These are phyloP conservation scores for Purshia tridentata DNA, from an alignment of 306 rosid species.

Conservation along the genomic window DNA sequence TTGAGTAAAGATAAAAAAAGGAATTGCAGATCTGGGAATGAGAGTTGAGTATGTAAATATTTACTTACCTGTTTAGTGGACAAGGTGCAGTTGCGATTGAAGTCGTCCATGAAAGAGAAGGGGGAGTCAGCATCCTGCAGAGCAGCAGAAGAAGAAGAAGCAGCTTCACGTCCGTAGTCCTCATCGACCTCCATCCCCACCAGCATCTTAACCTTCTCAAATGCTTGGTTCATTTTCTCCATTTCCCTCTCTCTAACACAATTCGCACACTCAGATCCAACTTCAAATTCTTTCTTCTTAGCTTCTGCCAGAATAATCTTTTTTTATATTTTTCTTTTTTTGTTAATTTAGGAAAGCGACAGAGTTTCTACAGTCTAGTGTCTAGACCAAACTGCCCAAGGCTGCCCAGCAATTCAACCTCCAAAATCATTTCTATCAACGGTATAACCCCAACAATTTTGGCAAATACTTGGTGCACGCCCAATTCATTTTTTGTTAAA, in stretches of 20 bases:
- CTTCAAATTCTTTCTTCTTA: too few species aligned
- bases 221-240: slow-evolving; percentile 79
- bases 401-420: too few species aligned
- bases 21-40: slow-evolving; percentile 17
- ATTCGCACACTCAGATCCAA: background rate
- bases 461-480: too few species aligned
- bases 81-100: slow-evolving; percentile 80
- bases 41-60: background rate
- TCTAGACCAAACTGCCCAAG: too few species aligned
- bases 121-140: slow-evolving; percentile 29
- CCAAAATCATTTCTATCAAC: too few species aligned
- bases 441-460: too few species aligned
- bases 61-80: slow-evolving; percentile 73
- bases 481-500: too few species aligned
- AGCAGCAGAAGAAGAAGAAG: slow-evolving; percentile 26
- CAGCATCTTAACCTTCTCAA: slow-evolving; percentile 75
- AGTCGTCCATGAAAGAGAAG: slow-evolving; percentile 66
- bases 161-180: slow-evolving; percentile 17
- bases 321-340: too few species aligned
- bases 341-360: too few species aligned
- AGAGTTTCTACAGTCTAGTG: too few species aligned
- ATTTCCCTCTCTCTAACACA: slow-evolving; percentile 19
- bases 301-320: too few species aligned
- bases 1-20: background rate
- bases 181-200: slow-evolving; percentile 83